phyloP scores from a whole-genome alignment of 805 yeast species.

The Sugiyamaella boreocaroliniensis region DNA sequence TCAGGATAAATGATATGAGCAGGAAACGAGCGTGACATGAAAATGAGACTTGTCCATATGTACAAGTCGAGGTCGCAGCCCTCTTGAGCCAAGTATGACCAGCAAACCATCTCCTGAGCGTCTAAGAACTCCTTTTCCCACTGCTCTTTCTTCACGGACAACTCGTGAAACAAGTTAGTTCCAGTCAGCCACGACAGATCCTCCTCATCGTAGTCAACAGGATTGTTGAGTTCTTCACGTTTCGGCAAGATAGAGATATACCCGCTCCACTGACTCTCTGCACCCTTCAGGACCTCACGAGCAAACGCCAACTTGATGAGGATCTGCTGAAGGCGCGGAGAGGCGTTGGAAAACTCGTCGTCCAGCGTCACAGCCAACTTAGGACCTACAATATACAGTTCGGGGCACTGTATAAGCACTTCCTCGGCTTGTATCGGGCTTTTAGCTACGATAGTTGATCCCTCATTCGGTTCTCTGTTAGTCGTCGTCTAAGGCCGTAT shows the following conservation, averaged over 20 bases:
- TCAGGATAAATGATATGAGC: constrained; percentile 41
- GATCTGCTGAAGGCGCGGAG: constrained; percentile 5
- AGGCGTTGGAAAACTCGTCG: constrained; percentile 2
- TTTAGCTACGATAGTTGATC: constrained; percentile 13
- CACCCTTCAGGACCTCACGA: constrained; percentile 13
- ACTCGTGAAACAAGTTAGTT: constrained; percentile 58
- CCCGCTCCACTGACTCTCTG: constrained; percentile 32
- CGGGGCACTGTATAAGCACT: constrained; percentile 17
- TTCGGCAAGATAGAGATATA: constrained; percentile 48
- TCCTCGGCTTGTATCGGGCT: constrained; percentile 9
- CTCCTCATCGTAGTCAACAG: constrained; percentile 47
- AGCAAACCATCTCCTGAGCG: background rate
- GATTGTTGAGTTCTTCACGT: constrained; percentile 44
- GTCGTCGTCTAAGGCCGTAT: background rate
- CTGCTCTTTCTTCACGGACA: constrained; percentile 40
- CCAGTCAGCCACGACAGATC: constrained; percentile 52
- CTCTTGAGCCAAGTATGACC: background rate
- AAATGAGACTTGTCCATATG: constrained; percentile 66
- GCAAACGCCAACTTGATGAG: constrained; percentile 17
- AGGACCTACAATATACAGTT: constrained; percentile 17
- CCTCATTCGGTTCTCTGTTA: constrained; percentile 7
- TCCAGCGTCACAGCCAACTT: constrained; percentile 12
- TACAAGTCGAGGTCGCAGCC: constrained; percentile 33
- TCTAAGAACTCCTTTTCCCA: constrained; percentile 51
- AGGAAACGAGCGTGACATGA: constrained; percentile 79